Evolutionary conservation across 2,329 filamentous ascomycete genomes (phyloP), one percentile per base, ranked within the genome.

Genomic region (Chrysosporium keratinophilum): DNA sequence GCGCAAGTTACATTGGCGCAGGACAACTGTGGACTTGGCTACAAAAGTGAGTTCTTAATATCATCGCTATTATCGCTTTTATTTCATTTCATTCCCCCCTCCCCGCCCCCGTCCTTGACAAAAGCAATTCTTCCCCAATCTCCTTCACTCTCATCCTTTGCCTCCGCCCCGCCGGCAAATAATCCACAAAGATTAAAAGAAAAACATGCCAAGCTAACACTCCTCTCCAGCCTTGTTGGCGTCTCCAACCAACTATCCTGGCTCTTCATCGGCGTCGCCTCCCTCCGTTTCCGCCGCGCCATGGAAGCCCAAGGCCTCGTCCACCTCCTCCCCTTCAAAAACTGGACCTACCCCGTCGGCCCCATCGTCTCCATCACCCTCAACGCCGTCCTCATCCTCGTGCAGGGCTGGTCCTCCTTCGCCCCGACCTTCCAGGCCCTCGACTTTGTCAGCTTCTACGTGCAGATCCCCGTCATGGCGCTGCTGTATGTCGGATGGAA

Each of bases 191-290:
- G 7, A 28, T 15, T 31, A 46, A 44, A 48, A 56, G 15, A 34
- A 3, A 34, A 37, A 7, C 9, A 23, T 9, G 39, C 49, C 49
- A 51, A 51, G 49, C 49, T 51, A 51, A 51, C 49, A 28, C n/a
- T 28, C 31, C 20, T 47, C 35, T 50, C 47, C 54, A 77, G 75
- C 55, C 76, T 85, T 44, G 80, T 85, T 53, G 81, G 81, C 10
- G 82, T 85, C 0, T 83, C 81, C 0, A 84, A 84, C 64, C 82
- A 84, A 66, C 68, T 85, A 3, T 79, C 79, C 48, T 85, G 82
- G 81, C 65, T 69, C 59, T 74, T 78, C 54, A 85, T 85, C 55
- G 77, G 80, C 5, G 71, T 84, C 52, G 77, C 82, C 0, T 84
- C 80, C 0, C 68, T 85, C n/a, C 79, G 82, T 23, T 85, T 85